These are phyloP conservation scores for Arachnomyces sp. DNA, from an alignment of 2,329 filamentous ascomycete genomes.

Conservation along the genomic window DNA sequence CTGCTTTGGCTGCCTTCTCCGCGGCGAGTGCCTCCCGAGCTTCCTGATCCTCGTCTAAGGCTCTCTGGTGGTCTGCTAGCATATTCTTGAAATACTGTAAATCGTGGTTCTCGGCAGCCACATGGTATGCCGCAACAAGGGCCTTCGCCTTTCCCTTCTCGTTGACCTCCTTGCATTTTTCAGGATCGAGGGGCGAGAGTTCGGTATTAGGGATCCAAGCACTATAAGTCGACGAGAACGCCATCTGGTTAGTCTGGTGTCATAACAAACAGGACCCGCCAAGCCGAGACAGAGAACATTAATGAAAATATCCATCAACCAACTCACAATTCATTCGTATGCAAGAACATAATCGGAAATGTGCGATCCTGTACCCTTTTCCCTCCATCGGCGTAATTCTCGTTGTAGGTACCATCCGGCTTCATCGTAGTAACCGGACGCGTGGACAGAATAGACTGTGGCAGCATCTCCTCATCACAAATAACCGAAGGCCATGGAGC, in stretches of 20 bases:
- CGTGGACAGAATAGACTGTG: constrained; percentile 62
- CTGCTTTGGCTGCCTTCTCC: constrained; percentile 48
- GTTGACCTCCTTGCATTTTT: constrained; percentile 59
- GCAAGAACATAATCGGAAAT: constrained; percentile 90
- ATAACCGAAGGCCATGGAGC: constrained; percentile 92
- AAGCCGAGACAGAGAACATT: not conserved
- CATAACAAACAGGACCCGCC: not conserved
- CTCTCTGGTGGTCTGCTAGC: constrained; percentile 52
- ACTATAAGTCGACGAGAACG: constrained; percentile 40
- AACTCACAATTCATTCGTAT: constrained; percentile 94
- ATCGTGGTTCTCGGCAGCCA: constrained; percentile 70
- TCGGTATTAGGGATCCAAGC: constrained; percentile 86
- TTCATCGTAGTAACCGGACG: constrained; percentile 78
- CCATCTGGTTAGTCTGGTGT: constrained; percentile 10
- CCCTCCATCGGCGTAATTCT: constrained; percentile 78
- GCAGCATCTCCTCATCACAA: constrained; percentile 90
- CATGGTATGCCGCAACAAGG: constrained; percentile 66
- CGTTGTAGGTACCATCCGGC: constrained; percentile 75
- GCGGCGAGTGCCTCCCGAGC: constrained; percentile 58
- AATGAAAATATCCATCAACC: constrained; percentile 2
- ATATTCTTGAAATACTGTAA: constrained; percentile 77
- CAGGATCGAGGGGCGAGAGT: constrained; percentile 66
- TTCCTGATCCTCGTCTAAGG: constrained; percentile 48
- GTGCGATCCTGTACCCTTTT: constrained; percentile 78
- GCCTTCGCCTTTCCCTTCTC: constrained; percentile 71